Evolutionary conservation across 2,329 filamentous ascomycete genomes (phyloP), one percentile per base, ranked within the genome.

Genomic region (Penicillium verrucosum): DNA sequence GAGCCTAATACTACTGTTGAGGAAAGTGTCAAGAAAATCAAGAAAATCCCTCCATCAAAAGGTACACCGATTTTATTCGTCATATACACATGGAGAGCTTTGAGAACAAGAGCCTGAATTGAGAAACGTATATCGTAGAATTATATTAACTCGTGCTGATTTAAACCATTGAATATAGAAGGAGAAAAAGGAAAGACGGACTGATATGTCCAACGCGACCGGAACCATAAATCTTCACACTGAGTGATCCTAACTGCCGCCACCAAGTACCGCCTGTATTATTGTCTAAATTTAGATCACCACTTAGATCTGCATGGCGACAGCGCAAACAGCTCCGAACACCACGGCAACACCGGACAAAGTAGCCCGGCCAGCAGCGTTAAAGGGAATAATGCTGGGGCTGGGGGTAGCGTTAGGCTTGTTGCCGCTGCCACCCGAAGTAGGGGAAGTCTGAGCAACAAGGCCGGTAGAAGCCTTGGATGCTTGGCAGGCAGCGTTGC

Each of bases 291-390:
- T 10, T 14, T 4, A 27, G 5, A 16, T 41, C 4, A 1, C n/a
- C 21, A 56, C 51, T 65, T 62, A 68, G 44, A 68, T 47, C 57
- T 68, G 65, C 60, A 69, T 61, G 36, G 59, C 63, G 49, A 60
- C 52, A 21, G 61, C 60, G 45, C 48, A 55, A 34, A 67, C 37
- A 27, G 63, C 64, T 43, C 66, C 66, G 29, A 69, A 51, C n/a
- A 58, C 58, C 9, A 63, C 57, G 10, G 64, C 64, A 12, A 65
- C 27, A 34, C 61, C 61, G 45, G 67, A 68, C 25, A 68, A 48
- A 38, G 65, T 61, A 38, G 60, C 55, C 30, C 65, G 64, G 34
- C 65, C 65, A 25, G 66, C 67, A 11, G 63, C 66, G 57, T 66
- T 68, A 62, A 60, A 68, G 3, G 61, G 44, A 25, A 60, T 34